Percentiles rank a stretch among this genome's conserved stretches.
phyloP scores from a whole-genome alignment of 1,139 yeast genomes.

The Zygoascus sp. region DNA sequence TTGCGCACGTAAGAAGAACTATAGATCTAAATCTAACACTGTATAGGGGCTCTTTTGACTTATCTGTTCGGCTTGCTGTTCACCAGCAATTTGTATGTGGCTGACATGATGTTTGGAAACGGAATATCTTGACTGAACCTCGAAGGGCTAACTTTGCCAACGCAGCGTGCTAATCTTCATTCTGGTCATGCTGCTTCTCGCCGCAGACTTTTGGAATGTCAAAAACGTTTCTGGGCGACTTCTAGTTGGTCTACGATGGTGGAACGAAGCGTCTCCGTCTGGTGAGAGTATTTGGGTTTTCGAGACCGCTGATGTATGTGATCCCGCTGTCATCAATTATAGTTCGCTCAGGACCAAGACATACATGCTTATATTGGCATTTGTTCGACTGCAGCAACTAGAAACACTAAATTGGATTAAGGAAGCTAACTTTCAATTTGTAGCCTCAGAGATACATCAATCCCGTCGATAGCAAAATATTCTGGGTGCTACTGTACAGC shows the following conservation, averaged over 20 bases:
- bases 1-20: too few species aligned
- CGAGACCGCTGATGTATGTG: slow-evolving; percentile 63
- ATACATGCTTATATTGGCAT: slow-evolving; percentile 7
- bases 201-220: slow-evolving; percentile 91
- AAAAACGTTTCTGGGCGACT: slow-evolving; percentile 88
- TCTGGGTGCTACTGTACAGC: slow-evolving; percentile 75
- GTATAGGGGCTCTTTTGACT: slow-evolving; percentile 49
- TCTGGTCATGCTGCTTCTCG: slow-evolving; percentile 62
- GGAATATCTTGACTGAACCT: too few species aligned
- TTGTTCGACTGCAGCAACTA: neutral
- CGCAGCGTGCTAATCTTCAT: slow-evolving; percentile 67
- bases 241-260: slow-evolving; percentile 91
- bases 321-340: neutral
- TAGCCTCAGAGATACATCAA: slow-evolving; percentile 71
- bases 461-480: slow-evolving; percentile 84
- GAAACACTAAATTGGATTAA: neutral
- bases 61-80: slow-evolving; percentile 69
- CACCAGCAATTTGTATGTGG: slow-evolving; percentile 50
- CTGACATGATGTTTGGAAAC: too few species aligned
- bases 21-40: slow-evolving; percentile 1
- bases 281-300: slow-evolving; percentile 86
- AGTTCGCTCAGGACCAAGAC: neutral
- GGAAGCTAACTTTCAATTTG: neutral
- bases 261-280: slow-evolving; percentile 54
- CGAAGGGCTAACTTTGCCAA: too few species aligned